Percentiles rank a stretch among this genome's conserved stretches.
These are phyloP conservation scores for Xylaria sp. DNA, from an alignment of 2,329 filamentous ascomycete species.

Conservation along the genomic window DNA sequence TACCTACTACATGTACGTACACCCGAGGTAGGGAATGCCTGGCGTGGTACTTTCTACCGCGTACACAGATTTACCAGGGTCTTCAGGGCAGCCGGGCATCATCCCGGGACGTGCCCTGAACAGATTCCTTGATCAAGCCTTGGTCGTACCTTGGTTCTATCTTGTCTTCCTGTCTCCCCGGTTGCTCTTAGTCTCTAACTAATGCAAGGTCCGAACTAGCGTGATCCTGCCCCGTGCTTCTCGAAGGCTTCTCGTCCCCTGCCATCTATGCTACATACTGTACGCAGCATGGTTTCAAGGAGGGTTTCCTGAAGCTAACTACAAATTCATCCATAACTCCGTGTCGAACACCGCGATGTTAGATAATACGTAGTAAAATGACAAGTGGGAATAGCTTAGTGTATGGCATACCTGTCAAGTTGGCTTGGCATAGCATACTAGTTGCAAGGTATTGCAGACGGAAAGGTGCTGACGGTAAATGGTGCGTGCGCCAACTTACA, in stretches of 20 bases:
- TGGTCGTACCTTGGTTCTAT: constrained; percentile 28
- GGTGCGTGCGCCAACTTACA: background rate
- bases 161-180: constrained; percentile 42
- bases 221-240: constrained; percentile 39
- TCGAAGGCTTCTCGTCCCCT: constrained; percentile 43
- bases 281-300: constrained; percentile 28
- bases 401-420: no score
- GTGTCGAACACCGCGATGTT: no score
- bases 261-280: constrained; percentile 18
- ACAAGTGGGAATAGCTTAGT: no score
- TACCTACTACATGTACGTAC: background rate
- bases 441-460: no score
- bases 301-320: constrained; percentile 8
- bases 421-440: no score
- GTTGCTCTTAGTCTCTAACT: constrained; percentile 41
- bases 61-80: constrained; percentile 23
- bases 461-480: no score
- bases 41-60: no score
- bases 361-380: no score
- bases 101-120: constrained; percentile 29
- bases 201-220: constrained; percentile 45
- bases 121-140: constrained; percentile 14
- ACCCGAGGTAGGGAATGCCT: no score
- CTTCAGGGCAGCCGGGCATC: constrained; percentile 25
- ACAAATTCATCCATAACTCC: no score